Base-by-base conservation (phyloP, 495 filamentous ascomycete genomes). In the Hypoxylon crocopeplum region DNA sequence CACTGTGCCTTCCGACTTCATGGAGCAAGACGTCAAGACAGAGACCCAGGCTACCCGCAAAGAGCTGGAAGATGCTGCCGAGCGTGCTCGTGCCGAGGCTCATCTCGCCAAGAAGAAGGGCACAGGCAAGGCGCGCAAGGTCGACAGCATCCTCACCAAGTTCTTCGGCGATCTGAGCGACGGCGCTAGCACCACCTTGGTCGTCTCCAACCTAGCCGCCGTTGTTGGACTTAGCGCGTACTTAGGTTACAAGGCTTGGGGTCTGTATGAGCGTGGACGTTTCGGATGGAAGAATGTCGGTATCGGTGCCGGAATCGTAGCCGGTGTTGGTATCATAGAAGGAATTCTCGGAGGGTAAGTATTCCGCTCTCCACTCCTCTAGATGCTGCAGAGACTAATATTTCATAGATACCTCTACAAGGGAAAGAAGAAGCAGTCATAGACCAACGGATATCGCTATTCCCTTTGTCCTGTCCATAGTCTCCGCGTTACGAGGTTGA, bases 241-340 rank as follows among this genome's bases (percentile, higher is more conserved):
- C 68, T 49, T 81, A 8, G 78, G 78, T 29, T 80, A 72, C 58
- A 74, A 71, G 62, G 77, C 75, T 1, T 77, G 74, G 68, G 71
- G 72, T 12, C 58, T 79, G 39, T 88, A 90, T 61, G 76, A 82
- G 16, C 75, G 79, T 22, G 86, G 88, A n/a, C 80, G 84, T 66
- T 70, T 94, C 41, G 85, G 81, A 19, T 91, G 87, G 88, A 81
- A 88, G 71, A 75, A 86, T 54, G 78, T 84, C 24, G 90, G 88
- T 10, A 55, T 86, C 3, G 86, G 84, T 59, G 82, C 87, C n/a
- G 77, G 73, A n/a, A 66, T 80, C 21, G 13, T 77, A 3, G 66
- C 68, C 7, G 72, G 61, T 6, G 75, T 80, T 5, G 73, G 73
- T 15, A 65, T 69, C 12, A 64, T 76, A 22, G 75, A 81, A 71